Percentiles rank a stretch among this genome's conserved stretches.
These are phyloP conservation scores for Apiotrichum brassicae DNA, from an alignment of 1,284 basidiomycete genomes.

Conservation along the genomic window DNA sequence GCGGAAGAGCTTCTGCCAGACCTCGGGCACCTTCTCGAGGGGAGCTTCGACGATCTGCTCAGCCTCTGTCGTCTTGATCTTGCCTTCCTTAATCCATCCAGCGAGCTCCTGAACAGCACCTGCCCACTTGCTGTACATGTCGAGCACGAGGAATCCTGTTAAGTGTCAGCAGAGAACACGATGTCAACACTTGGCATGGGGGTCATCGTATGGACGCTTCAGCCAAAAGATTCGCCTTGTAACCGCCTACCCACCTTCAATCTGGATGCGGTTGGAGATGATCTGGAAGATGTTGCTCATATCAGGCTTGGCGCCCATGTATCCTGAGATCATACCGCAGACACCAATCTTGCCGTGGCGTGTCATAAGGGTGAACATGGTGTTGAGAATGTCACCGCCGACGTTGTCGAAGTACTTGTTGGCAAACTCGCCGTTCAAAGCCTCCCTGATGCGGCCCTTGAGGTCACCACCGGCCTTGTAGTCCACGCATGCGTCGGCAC, in stretches of 20 bases:
- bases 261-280: conserved; percentile 39
- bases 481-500: conserved; percentile 51
- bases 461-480: conserved; percentile 43
- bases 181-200: too few relatives aligned
- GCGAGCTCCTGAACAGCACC: conserved; percentile 4
- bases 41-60: conserved; percentile 17
- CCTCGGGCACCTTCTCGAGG: conserved; percentile 25
- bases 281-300: conserved; percentile 23
- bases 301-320: conserved; percentile 8
- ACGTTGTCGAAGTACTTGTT: conserved; percentile 46
- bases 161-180: too few relatives aligned
- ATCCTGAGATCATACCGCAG: conserved; percentile 34
- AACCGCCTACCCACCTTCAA: conserved; percentile 28
- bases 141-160: conserved; percentile 39
- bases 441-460: background rate
- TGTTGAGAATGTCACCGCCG: conserved; percentile 47
- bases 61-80: conserved; percentile 4
- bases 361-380: conserved; percentile 40
- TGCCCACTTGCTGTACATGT: conserved; percentile 15
- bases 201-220: too few relatives aligned
- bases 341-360: conserved; percentile 43
- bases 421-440: conserved; percentile 20
- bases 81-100: conserved; percentile 11
- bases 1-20: conserved; percentile 22
- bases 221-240: too few relatives aligned